Evolutionary conservation across 768 basidiomycete species (phyloP), one percentile per base, ranked within the genome.

Genomic region (Leccinum barrowsii): DNA sequence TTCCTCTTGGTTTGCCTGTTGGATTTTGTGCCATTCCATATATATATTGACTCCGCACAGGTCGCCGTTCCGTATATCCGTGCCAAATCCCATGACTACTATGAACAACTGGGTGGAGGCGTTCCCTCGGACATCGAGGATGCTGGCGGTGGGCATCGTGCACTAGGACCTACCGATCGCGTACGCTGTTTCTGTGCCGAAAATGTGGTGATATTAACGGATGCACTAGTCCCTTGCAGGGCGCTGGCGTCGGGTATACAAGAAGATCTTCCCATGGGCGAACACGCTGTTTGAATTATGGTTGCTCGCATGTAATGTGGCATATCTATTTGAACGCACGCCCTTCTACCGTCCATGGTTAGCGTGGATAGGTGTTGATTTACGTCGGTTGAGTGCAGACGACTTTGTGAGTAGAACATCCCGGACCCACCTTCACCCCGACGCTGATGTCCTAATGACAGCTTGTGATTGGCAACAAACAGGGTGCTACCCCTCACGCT

Each of bases 261-360:
- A 90, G 68, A 66, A 68, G 2, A 58, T 83, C 2, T 98, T 97
- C 69, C 97, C 97, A 0, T 94, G 87, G 81, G 65, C 86, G 15
- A 96, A 92, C 70, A 78, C 83, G 5, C 69, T 77, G 4, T 87
- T 89, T 62, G 95, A 98, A 73, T 58, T 86, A n/a, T 90, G 90
- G 84, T 75, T 95, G 55, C 78, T 98, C 7, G 74, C 80, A 4
- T 93, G 85, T 78, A 98, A 97, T 70, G 74, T 98, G 50, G 85
- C 86, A 13, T 98, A 97, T 74, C 79, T 98, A 13, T 98, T 97
- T 67, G 92, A 94, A 61, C 81, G 80, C 71, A 92, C 89, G 17
- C 82, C 87, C 5, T 89, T 85, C 68, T 94, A 96, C 73, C 83
- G 95, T 63, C 94, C 96, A 12, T 98, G 95, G 95, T 75, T 97